Evolutionary conservation across 805 yeast species (phyloP), one percentile per base, ranked within the genome.

Genomic region (Cyberlindnera maritima): DNA sequence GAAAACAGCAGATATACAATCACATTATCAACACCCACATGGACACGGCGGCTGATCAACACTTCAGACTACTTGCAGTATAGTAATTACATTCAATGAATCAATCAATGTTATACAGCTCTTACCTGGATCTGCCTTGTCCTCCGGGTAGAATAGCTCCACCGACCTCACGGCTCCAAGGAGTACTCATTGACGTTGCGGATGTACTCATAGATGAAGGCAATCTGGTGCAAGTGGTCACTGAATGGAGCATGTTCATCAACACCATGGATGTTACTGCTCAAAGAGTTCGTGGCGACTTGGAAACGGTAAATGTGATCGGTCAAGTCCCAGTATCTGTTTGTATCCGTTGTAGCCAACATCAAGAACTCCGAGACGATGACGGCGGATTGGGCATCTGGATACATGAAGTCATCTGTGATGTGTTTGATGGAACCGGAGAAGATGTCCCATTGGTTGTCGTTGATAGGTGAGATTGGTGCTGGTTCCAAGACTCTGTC

Each of bases 371-470:
- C 50, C 3, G 52, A 44, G 28, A 54, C 51, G 14, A 53, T 41
- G 1, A 51, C 36, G 18, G 41, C 36, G 18, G 41, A 23, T 3
- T 45, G 34, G 10, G 36, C 20, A 14, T 51, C 36, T 67, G 25
- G 25, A 21, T 21, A 21, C 25, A 21, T 21, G 9, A 21, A 21
- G 25, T 21, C 25, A 9, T 21, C 25, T 6, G 25, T 21, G 25
- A 21, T 21, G 25, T 21, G 25, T 9, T 21, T 21, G 5, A 21
- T 21, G 25, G 82, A 71, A 14, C 91, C 90, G 0, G 83, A 74
- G 42, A 84, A 69, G 32, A 65, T 56, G 15, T 68, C 66, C 86
- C 87, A 84, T 1, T 66, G 67, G 36, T 71, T 75, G 33, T 66
- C 72, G 7, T 54, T 49, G 32, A 59, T 51, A 9, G 85, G 85